Percentiles rank a stretch among this genome's conserved stretches.
These are phyloP conservation scores for Erodium trifolium DNA, from an alignment of 441 rosid species.

Conservation along the genomic window DNA sequence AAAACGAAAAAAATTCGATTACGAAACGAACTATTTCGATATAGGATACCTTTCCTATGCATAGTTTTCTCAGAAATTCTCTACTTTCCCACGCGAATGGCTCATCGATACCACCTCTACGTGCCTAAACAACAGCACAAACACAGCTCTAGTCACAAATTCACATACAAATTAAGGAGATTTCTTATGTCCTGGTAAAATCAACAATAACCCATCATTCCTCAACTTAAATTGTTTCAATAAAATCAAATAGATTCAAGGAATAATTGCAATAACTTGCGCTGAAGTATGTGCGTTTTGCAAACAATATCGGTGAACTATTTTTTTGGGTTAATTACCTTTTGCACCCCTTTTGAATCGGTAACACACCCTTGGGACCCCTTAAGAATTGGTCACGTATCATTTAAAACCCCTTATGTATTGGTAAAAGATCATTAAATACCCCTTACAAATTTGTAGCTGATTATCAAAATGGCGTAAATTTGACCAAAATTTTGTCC, in stretches of 20 bases:
- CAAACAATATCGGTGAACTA: background rate
- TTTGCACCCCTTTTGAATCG: too few species aligned
- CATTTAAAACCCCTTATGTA: too few species aligned
- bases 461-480: too few species aligned
- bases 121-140: conserved; percentile 46
- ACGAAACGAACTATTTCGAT: conserved; percentile 19
- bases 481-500: too few species aligned
- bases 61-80: conserved; percentile 83
- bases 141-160: background rate
- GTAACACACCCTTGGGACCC: too few species aligned
- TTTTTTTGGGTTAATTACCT: too few species aligned
- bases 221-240: background rate
- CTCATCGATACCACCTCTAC: conserved; percentile 82
- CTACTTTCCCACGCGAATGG: conserved; percentile 97
- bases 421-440: too few species aligned
- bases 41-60: conserved; percentile 77
- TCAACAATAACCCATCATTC: background rate
- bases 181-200: background rate
- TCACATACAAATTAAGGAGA: background rate
- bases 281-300: too few species aligned
- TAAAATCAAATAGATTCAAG: background rate
- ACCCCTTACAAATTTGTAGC: too few species aligned
- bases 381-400: too few species aligned
- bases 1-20: conserved; percentile 6
- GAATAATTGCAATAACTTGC: too few species aligned